phyloP scores from a whole-genome alignment of 768 basidiomycete genomes.

The Pulveroboletus ravenelii region DNA sequence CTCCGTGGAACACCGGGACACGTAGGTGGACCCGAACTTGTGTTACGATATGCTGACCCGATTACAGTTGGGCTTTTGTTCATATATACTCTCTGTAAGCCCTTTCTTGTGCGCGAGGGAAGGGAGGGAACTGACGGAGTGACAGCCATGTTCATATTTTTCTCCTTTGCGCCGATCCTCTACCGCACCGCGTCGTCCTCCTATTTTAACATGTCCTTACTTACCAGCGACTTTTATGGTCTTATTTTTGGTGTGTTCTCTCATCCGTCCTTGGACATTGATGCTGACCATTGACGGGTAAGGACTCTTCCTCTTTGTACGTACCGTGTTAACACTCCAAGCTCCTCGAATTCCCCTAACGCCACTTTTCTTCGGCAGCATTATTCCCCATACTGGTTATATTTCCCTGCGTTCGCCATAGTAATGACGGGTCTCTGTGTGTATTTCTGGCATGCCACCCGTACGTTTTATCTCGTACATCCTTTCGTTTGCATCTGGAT shows the following conservation, averaged over 20 bases:
- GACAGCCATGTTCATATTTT: constrained; percentile 71
- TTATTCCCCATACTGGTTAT: constrained; percentile 81
- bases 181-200: constrained; percentile 83
- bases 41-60: constrained; percentile 34
- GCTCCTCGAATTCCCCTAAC: not conserved
- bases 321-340: constrained; percentile 5
- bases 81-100: constrained; percentile 39
- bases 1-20: constrained; percentile 66
- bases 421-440: constrained; percentile 69
- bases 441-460: constrained; percentile 83
- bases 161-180: constrained; percentile 76
- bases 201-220: constrained; percentile 77
- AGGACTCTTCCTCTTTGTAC: constrained; percentile 52
- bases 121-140: not conserved
- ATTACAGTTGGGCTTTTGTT: constrained; percentile 44
- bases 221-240: constrained; percentile 88
- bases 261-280: not conserved
- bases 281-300: constrained; percentile 1
- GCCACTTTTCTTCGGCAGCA: constrained; percentile 43
- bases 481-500: no score
- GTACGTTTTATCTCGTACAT: constrained; percentile 41
- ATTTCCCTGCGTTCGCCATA: constrained; percentile 74
- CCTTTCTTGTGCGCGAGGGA: not conserved
- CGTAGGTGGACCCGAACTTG: constrained; percentile 38
- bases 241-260: constrained; percentile 55